Evolutionary conservation across 352 stramenopile genomes (phyloP).

Genomic region (Phytopythium litorale): DNA sequence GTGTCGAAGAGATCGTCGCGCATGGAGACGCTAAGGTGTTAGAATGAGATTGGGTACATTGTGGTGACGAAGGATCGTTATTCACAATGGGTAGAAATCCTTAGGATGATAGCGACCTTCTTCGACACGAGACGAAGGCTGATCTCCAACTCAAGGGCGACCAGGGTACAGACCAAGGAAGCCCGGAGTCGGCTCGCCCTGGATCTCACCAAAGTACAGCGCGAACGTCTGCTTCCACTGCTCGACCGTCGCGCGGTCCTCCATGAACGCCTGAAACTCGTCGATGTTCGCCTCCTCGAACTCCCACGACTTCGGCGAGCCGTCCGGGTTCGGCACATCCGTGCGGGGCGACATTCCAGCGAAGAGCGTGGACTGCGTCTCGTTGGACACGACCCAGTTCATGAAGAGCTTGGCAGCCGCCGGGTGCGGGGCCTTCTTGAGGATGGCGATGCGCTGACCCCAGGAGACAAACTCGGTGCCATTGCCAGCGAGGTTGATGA

Average conservation of each 20-base stretch:
- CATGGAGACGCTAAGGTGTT: no score
- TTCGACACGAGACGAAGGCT: no score
- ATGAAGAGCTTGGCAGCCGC: conserved; percentile 54
- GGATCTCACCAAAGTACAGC: conserved; percentile 55
- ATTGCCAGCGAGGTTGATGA: conserved; percentile 6
- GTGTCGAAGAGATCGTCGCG: no score
- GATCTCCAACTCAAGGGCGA: background rate
- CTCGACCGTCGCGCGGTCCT: conserved; percentile 36
- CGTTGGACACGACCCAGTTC: conserved; percentile 44
- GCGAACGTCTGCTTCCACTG: conserved; percentile 33
- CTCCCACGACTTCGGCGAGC: conserved; percentile 28
- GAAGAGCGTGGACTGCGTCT: conserved; percentile 25
- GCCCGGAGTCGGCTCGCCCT: conserved; percentile 31
- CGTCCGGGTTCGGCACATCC: conserved; percentile 28
- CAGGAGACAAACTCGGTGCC: conserved; percentile 34
- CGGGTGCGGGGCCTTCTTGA: conserved; percentile 48
- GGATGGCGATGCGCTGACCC: conserved; percentile 52
- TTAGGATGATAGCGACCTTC: no score
- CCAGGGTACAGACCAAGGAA: conserved; percentile 35
- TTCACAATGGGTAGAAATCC: no score
- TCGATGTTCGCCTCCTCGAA: conserved; percentile 23
- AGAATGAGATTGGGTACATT: no score
- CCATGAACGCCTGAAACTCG: conserved; percentile 43
- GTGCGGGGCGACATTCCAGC: conserved; percentile 16
- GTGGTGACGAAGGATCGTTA: no score